Base-by-base conservation (phyloP, 2,329 filamentous ascomycete species). In the Lachnellula subtilissima region DNA sequence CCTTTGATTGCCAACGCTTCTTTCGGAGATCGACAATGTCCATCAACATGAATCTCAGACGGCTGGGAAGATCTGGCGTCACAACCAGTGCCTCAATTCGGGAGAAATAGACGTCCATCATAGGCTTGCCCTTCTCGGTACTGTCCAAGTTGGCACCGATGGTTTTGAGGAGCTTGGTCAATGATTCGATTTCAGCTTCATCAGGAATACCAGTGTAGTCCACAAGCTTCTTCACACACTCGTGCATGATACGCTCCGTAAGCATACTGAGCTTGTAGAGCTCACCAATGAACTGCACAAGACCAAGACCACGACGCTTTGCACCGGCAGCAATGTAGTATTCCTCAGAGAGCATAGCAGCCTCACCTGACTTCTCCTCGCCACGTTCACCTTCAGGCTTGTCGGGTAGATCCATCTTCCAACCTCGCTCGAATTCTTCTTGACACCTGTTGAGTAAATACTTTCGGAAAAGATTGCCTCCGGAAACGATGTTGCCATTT, bases 201-300 rank as follows among this genome's bases (percentile, higher is more conserved):
- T 99, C 94, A 46, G 94, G 94, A 59, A 91, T 78, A 60, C 90
- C 91, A 69, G 93, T 88, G 74, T 95, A 97, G 75, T 99, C 93
- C 64, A 99, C 89, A 61, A 99, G 83, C 75, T 96, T 96, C 77
- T 91, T 87, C 28, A 99, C 91, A 82, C 94, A 99, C 75, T 97
- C 91, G 78, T 99, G 93, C 94, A 99, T 99, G 76, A 99, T 99
- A 72, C 93, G 89, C 74, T 97, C 90, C 59, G 94, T 99, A 73
- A 99, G 83, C 94, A 99, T 99, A 72, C 88, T 87, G 59, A 99
- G 85, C 81, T 97, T 99, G 84, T 96, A 99, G 47, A 99, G 84
- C 76, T 99, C 94, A 78, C 94, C 94, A 70, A 99, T 99, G 77
- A 99, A 99, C 75, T 97, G 93, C 62, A 99, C 93, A 22, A 99